Evolutionary conservation across 768 basidiomycete genomes (phyloP).

Genomic region (Glaciozyma antarctica): DNA sequence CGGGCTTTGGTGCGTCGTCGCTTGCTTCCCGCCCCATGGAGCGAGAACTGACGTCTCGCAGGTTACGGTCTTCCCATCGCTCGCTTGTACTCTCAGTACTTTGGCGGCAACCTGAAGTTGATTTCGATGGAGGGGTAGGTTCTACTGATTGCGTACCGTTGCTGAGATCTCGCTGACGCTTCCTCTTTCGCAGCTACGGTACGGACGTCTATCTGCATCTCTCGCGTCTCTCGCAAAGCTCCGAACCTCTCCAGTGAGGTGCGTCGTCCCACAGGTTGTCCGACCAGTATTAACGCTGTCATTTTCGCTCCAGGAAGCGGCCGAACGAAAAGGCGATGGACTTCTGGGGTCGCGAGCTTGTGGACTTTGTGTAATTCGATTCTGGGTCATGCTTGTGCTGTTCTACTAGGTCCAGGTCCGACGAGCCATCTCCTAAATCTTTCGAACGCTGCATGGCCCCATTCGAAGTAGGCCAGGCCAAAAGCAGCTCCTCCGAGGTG

Average conservation of each 20-base stretch:
- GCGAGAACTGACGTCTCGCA: background rate
- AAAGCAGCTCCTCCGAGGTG: slow-evolving; percentile 16
- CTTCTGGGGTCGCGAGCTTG: too few species aligned
- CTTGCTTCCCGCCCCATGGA: background rate
- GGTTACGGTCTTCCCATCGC: slow-evolving; percentile 81
- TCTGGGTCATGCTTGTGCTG: background rate
- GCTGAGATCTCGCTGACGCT: background rate
- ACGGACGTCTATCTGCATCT: slow-evolving; percentile 85
- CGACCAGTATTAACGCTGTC: background rate
- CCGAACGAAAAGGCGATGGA: too few species aligned
- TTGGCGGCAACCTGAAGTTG: slow-evolving; percentile 69
- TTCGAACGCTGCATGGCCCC: slow-evolving; percentile 9
- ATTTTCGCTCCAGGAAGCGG: too few species aligned
- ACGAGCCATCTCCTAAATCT: too few species aligned
- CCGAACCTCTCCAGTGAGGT: slow-evolving; percentile 26
- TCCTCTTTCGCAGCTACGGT: slow-evolving; percentile 47
- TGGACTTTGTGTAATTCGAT: too few species aligned
- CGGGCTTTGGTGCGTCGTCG: slow-evolving; percentile 52
- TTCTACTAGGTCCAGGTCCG: too few species aligned
- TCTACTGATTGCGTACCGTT: too few species aligned
- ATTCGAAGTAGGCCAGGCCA: background rate
- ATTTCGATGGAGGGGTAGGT: slow-evolving; percentile 90
- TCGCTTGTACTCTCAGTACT: slow-evolving; percentile 77
- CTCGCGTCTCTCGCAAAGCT: slow-evolving; percentile 16
- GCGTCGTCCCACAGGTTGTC: background rate